Conservation (phyloP, 176 grass and related monocot genomes). For the Bothriochloa decipiens region DNA sequence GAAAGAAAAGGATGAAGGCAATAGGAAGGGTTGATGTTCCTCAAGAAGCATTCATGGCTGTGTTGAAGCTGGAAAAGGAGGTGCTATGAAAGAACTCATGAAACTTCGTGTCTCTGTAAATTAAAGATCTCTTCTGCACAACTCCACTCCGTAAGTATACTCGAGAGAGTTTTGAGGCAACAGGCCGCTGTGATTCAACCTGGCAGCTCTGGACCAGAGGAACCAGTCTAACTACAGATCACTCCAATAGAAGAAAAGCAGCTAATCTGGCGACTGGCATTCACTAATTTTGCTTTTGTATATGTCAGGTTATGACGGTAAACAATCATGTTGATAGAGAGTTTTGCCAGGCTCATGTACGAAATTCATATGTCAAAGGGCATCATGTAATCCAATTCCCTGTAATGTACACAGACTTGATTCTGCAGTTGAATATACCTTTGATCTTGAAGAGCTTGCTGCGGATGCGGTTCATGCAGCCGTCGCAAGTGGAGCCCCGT, state of each 20-base stretch:
- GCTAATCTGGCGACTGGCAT: slow-evolving; percentile 1
- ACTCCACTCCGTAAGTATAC: neutral
- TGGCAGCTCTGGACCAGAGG: neutral
- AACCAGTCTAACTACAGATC: slow-evolving; percentile 15
- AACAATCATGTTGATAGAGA: neutral
- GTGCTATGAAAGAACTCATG: slow-evolving; percentile 54
- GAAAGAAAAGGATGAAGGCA: slow-evolving; percentile 99
- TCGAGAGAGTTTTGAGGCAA: neutral
- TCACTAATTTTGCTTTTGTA: neutral
- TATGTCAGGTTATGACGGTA: slow-evolving; percentile 15
- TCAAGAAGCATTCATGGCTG: slow-evolving; percentile 98
- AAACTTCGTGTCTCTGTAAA: slow-evolving; percentile 1
- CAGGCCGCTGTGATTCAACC: neutral
- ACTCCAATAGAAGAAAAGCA: neutral
- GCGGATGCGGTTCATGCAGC: too few relatives aligned
- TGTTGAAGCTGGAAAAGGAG: slow-evolving; percentile 92
- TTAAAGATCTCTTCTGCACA: slow-evolving; percentile 4
- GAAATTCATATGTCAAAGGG: neutral
- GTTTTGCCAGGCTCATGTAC: neutral
- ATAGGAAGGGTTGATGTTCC: slow-evolving; percentile 96
- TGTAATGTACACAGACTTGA: slow-evolving; percentile 1
- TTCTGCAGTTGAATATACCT: neutral
- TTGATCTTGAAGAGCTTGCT: too few relatives aligned
- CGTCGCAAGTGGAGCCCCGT: too few relatives aligned
- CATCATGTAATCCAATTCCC: neutral